These are phyloP conservation scores for Noccaea caerulescens DNA, from an alignment of 345 rosid species.

Conservation along the genomic window DNA sequence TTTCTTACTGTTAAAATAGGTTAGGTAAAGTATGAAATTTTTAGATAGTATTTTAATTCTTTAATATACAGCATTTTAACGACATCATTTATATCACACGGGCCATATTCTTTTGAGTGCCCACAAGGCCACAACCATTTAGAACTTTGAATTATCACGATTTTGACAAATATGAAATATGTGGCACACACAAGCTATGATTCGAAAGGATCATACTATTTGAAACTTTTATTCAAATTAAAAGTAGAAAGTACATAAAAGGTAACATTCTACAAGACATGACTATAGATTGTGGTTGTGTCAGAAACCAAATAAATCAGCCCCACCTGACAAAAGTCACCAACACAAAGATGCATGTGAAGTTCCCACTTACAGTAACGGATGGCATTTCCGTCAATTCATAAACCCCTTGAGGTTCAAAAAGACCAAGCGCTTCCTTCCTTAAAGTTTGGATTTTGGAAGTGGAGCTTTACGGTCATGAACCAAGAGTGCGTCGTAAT, in stretches of 20 bases:
- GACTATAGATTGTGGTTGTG: slow-evolving; percentile 10
- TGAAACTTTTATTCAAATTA: slow-evolving; percentile 27
- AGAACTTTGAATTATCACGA: slow-evolving; percentile 16
- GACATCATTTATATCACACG: background rate
- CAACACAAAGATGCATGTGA: slow-evolving; percentile 37
- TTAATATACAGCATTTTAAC: background rate
- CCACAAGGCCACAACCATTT: slow-evolving; percentile 13
- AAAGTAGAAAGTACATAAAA: slow-evolving; percentile 19
- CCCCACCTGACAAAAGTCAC: slow-evolving; percentile 33
- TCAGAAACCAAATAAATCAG: slow-evolving; percentile 32
- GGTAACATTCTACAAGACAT: slow-evolving; percentile 12
- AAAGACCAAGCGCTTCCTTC: background rate
- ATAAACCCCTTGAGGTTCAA: background rate
- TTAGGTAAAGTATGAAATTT: too few species aligned
- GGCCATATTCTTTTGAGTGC: background rate
- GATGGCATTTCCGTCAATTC: slow-evolving; percentile 13
- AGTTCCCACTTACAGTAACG: slow-evolving; percentile 22
- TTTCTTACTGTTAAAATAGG: too few species aligned
- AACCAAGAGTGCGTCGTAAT: slow-evolving; percentile 78
- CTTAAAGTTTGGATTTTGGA: slow-evolving; percentile 40
- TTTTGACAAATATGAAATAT: slow-evolving; percentile 25
- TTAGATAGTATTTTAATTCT: too few species aligned
- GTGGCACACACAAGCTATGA: slow-evolving; percentile 21
- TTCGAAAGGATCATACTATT: slow-evolving; percentile 14
- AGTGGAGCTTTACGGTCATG: slow-evolving; percentile 14